Conservation (phyloP, 2,329 filamentous ascomycete genomes). For the Ceratocystis alfenasii region DNA sequence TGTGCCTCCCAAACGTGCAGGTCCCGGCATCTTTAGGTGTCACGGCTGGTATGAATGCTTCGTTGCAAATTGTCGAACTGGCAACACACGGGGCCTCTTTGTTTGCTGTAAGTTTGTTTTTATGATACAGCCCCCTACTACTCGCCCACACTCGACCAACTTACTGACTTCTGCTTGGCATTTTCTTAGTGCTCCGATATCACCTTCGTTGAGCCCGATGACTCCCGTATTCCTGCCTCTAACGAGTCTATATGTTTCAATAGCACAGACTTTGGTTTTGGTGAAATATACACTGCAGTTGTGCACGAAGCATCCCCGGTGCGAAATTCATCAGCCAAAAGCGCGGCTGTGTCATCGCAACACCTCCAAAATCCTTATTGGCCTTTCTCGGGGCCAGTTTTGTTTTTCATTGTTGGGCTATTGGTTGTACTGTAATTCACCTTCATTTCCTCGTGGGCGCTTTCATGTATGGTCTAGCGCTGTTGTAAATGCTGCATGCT, state of each 20-base stretch:
- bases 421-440: neutral
- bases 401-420: neutral
- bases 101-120: conserved; percentile 49
- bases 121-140: neutral
- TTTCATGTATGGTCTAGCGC: neutral
- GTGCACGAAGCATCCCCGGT: conserved; percentile 17
- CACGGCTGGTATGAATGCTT: conserved; percentile 62
- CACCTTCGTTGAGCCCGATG: conserved; percentile 46
- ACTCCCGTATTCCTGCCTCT: conserved; percentile 42
- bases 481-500: neutral
- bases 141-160: neutral
- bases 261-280: conserved; percentile 53
- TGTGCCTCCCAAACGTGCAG: conserved; percentile 72
- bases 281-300: conserved; percentile 45
- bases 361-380: neutral
- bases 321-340: conserved; percentile 10
- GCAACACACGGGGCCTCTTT: conserved; percentile 63
- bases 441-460: neutral
- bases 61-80: conserved; percentile 64
- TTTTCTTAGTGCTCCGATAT: conserved; percentile 64
- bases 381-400: neutral
- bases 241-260: conserved; percentile 61
- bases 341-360: conserved; percentile 1
- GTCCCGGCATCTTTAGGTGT: conserved; percentile 48
- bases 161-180: neutral